phyloP scores from a whole-genome alignment of 2,329 filamentous ascomycete species.

The Fusarium sp. region DNA sequence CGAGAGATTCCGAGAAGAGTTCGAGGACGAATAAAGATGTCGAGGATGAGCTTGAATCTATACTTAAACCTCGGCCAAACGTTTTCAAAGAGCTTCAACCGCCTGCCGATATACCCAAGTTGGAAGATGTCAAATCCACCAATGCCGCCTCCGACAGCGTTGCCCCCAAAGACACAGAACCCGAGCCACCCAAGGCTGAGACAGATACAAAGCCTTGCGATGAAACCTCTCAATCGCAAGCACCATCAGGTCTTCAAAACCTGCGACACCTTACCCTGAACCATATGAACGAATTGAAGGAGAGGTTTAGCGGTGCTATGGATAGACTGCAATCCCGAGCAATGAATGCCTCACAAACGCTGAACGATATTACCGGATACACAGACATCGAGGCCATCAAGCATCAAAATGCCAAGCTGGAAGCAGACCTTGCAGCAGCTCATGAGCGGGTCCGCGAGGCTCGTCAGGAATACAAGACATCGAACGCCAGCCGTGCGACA shows the following conservation, averaged over 20 bases:
- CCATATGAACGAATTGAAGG: conserved; percentile 45
- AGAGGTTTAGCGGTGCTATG: conserved; percentile 67
- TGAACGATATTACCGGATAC: conserved; percentile 96
- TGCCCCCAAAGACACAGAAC: background rate
- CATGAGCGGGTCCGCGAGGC: conserved; percentile 73
- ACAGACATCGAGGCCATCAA: conserved; percentile 89
- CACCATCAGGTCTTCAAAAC: conserved; percentile 33
- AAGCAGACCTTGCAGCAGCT: conserved; percentile 64
- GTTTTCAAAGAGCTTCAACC: conserved; percentile 16
- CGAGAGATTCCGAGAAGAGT: conserved; percentile 23
- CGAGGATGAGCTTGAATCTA: conserved; percentile 31
- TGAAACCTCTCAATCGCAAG: background rate
- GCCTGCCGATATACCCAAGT: conserved; percentile 6
- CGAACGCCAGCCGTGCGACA: conserved; percentile 81
- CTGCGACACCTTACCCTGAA: conserved; percentile 47
- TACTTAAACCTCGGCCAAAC: conserved; percentile 31
- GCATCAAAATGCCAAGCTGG: conserved; percentile 74
- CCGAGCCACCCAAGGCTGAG: background rate
- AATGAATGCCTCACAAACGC: conserved; percentile 82
- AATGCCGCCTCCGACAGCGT: background rate
- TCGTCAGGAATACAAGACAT: conserved; percentile 81
- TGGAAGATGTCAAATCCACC: conserved; percentile 1
- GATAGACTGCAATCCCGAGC: conserved; percentile 87
- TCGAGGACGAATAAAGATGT: conserved; percentile 24
- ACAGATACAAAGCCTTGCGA: conserved; percentile 14